Conservation (phyloP, 1,139 yeast species). For the Nakaseomyces kungkrabaensis region DNA sequence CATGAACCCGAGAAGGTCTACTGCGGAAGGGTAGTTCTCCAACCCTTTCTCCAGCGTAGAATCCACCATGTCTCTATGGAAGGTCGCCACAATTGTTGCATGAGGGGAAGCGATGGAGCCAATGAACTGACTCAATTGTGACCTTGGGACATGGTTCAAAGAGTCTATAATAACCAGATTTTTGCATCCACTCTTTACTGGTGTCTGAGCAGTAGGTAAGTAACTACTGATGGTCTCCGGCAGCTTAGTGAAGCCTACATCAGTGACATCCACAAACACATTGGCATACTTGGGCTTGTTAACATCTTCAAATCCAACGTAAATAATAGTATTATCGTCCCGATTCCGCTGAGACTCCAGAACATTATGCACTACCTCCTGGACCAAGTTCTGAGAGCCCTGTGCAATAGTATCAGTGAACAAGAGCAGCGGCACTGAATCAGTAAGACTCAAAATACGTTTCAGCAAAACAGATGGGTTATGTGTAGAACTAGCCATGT, state of each 20-base stretch:
- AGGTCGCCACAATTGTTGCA: constrained; percentile 48
- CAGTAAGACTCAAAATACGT: constrained; percentile 58
- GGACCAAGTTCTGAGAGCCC: constrained; percentile 45
- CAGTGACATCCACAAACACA: constrained; percentile 41
- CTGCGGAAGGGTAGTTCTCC: constrained; percentile 42
- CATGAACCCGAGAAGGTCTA: constrained; percentile 47
- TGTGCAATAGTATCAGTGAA: constrained; percentile 63
- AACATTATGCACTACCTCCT: constrained; percentile 44
- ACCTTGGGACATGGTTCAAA: constrained; percentile 46
- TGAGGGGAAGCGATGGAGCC: constrained; percentile 46
- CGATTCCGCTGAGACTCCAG: constrained; percentile 11
- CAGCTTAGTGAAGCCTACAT: constrained; percentile 22
- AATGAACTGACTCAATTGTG: constrained; percentile 43
- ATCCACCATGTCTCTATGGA: constrained; percentile 39
- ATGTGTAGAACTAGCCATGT: constrained; percentile 36
- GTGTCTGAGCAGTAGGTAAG: constrained; percentile 15
- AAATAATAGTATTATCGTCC: constrained; percentile 32
- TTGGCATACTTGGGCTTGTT: constrained; percentile 42
- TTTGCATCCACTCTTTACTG: constrained; percentile 9
- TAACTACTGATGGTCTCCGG: constrained; percentile 24
- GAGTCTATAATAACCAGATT: constrained; percentile 47
- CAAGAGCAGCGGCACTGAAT: constrained; percentile 61
- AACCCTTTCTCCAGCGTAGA: constrained; percentile 26
- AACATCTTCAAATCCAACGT: constrained; percentile 55
- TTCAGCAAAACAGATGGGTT: constrained; percentile 50